Evolutionary conservation across 1,284 basidiomycete species (phyloP).

Genomic region (Cutaneotrichosporon cutaneum): DNA sequence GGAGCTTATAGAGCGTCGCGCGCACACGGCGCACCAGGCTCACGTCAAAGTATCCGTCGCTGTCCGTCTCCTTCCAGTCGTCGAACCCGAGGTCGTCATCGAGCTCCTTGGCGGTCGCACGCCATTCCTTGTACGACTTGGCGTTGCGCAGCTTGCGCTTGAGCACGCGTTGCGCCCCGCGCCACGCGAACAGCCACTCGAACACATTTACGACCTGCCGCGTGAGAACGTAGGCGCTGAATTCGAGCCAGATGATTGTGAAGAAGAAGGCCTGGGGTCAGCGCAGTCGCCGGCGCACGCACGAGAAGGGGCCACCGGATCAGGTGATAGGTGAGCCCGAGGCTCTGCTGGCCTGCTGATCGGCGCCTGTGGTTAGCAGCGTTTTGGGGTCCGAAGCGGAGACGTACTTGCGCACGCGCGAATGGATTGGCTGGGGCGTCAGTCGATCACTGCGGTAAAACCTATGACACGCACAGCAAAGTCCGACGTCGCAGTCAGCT

Average conservation of each 20-base stretch:
- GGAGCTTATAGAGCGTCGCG: slow-evolving; percentile 39
- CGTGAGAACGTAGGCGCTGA: slow-evolving; percentile 79
- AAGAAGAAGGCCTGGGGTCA: slow-evolving; percentile 69
- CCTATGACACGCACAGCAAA: slow-evolving; percentile 61
- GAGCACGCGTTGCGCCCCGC: slow-evolving; percentile 76
- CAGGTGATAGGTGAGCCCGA: slow-evolving; percentile 76
- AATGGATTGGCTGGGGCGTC: slow-evolving; percentile 65
- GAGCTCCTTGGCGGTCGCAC: slow-evolving; percentile 70
- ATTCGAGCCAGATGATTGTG: slow-evolving; percentile 78
- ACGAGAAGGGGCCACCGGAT: slow-evolving; percentile 88
- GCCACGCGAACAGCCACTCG: slow-evolving; percentile 86
- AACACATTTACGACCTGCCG: slow-evolving; percentile 91
- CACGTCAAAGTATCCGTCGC: slow-evolving; percentile 87
- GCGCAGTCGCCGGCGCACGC: slow-evolving; percentile 34
- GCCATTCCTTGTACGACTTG: slow-evolving; percentile 75
- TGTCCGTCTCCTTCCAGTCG: slow-evolving; percentile 79
- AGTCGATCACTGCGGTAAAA: background rate
- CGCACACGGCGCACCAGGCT: slow-evolving; percentile 49
- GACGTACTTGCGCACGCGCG: slow-evolving; percentile 60
- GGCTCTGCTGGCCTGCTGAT: slow-evolving; percentile 55
- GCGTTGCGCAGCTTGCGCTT: slow-evolving; percentile 73
- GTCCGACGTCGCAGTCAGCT: slow-evolving; percentile 83
- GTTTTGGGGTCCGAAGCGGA: background rate
- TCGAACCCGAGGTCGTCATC: slow-evolving; percentile 80
- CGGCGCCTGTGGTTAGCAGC: slow-evolving; percentile 17